Evolutionary conservation across 2,329 filamentous ascomycete species (phyloP), one percentile per base, ranked within the genome.

Genomic region (Neopestalotiopsis sp.): DNA sequence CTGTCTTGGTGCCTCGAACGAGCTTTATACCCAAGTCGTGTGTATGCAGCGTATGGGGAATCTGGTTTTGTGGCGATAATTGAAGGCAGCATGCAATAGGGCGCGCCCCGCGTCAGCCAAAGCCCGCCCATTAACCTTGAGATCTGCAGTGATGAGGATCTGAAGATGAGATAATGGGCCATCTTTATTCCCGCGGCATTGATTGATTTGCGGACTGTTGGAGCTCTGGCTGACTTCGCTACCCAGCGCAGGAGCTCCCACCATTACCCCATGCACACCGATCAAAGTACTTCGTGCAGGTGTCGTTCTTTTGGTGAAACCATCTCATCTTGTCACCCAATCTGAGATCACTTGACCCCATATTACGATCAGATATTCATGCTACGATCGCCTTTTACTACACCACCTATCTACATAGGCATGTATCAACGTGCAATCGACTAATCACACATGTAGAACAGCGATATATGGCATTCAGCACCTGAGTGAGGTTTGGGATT

Each of bases 221-320:
- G 57, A 59, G 57, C 13, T 59, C 57, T 59, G 30, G 24, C 56
- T 59, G 24, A 7, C 24, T n/a, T 32, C 28, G 61, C 24, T 28
- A 28, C 24, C 24, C 24, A 28, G 24, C 24, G 24, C 24, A 28
- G 24, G 24, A 28, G 24, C 24, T 28, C 24, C 24, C 24, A 28
- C 24, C 24, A 30, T 6, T 65, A 13, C 38, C 62, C 57, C 57
- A 59, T 30, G 30, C 57, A 59, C 30, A 30, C 30, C 57, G 57
- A 14, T 59, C 30, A 61, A 58, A 34, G 42, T 20, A 65, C 34
- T 42, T 6, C n/a, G 57, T 28, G 49, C 42, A 28, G 28, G 4
- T 57, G 42, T 61, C 30, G 20, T 34, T 28, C 45, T 20, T 65
- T 38, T 65, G 42, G 63, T 65, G 63, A 56, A 65, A 65, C 63